A percentile compares a stretch with the other conserved stretches of the same genome.
These are phyloP conservation scores for Nannizzia gypsea DNA, from an alignment of 2,329 filamentous ascomycete species.

Conservation along the genomic window DNA sequence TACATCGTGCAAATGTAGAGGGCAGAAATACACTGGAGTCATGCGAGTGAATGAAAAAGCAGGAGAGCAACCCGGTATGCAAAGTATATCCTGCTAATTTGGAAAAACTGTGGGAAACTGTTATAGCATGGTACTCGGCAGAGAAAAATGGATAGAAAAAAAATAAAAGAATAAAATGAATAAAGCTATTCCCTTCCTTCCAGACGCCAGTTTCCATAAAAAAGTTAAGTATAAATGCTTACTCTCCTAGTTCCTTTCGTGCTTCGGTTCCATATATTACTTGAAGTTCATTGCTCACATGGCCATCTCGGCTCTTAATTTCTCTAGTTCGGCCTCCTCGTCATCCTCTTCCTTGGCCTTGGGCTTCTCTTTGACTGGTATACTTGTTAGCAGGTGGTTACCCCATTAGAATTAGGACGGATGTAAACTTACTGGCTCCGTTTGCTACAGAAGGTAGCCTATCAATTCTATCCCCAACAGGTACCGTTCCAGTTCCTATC, in stretches of 20 bases:
- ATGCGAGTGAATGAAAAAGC: not conserved
- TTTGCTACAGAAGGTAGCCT: slow-evolving; percentile 63
- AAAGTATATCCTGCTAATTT: not conserved
- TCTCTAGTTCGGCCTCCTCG: slow-evolving; percentile 87
- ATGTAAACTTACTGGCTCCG: slow-evolving; percentile 55
- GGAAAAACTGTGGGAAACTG: not conserved
- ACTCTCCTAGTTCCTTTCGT: not conserved
- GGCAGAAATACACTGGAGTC: not conserved
- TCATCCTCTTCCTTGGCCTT: slow-evolving; percentile 65
- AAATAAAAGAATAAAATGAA: not conserved
- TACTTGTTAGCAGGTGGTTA: not conserved
- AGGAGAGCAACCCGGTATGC: not conserved
- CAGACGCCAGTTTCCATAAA: slow-evolving; percentile 71
- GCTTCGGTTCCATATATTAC: not conserved
- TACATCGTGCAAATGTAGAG: not conserved
- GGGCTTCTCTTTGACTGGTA: slow-evolving; percentile 37
- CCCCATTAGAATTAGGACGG: not conserved
- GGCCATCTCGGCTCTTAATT: slow-evolving; percentile 92
- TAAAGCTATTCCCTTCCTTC: slow-evolving; percentile 48
- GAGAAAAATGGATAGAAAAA: not conserved
- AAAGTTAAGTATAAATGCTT: slow-evolving; percentile 59
- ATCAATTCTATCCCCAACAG: slow-evolving; percentile 61
- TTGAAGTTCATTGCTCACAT: slow-evolving; percentile 47
- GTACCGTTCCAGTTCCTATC: slow-evolving; percentile 75
- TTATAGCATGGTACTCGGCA: not conserved